Conservation (phyloP, 2,329 filamentous ascomycete species). For the Aphanoascus verrucosus region DNA sequence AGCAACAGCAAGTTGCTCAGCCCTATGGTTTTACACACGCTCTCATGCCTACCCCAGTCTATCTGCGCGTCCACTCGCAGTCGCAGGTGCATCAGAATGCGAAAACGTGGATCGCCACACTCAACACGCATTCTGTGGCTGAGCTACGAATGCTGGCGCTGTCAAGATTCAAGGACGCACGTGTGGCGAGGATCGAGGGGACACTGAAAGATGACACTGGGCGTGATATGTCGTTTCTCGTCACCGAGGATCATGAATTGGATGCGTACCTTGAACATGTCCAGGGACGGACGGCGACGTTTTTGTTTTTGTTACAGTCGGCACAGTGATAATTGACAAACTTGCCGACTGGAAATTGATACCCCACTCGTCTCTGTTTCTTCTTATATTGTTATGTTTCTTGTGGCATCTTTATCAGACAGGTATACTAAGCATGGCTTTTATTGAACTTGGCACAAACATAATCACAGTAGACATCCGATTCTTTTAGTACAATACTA, state of each 20-base stretch:
- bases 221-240: constrained; percentile 22
- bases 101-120: constrained; percentile 54
- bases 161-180: constrained; percentile 5
- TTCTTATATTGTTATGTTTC: neutral
- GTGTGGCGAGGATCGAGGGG: constrained; percentile 9
- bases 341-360: neutral
- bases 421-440: no score
- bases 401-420: no score
- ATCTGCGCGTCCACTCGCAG: constrained; percentile 57
- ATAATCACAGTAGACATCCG: no score
- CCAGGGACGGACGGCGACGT: constrained; percentile 45
- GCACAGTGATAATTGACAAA: neutral
- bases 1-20: constrained; percentile 5
- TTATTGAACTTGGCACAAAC: no score
- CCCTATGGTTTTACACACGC: constrained; percentile 25
- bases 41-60: constrained; percentile 46
- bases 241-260: constrained; percentile 62
- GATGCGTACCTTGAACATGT: constrained; percentile 60
- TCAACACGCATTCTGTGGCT: constrained; percentile 47
- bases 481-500: no score
- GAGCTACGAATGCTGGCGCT: constrained; percentile 44
- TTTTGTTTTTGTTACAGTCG: constrained; percentile 32
- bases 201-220: constrained; percentile 3
- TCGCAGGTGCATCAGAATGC: constrained; percentile 43
- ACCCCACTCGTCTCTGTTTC: no score